Base-by-base conservation (phyloP, 306 rosid genomes). In the Arachis stenosperma region DNA sequence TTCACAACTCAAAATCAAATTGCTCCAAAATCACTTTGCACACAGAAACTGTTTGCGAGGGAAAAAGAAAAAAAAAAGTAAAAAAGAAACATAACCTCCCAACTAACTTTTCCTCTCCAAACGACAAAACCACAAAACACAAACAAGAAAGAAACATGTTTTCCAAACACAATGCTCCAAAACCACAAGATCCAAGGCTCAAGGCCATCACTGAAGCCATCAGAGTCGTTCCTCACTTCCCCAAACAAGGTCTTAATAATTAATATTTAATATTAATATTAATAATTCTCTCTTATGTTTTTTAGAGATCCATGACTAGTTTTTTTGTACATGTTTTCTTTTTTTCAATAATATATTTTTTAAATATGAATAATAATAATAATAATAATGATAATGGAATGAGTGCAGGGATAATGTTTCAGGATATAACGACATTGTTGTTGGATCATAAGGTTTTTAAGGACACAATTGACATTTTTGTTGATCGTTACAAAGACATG, bases 161-260 rank as follows among this genome's bases (percentile, higher is more conserved):
- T 80, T 92, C 89, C 5, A 84, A 87, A 13, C 87, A 83, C 70
- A 89, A 87, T 76, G 96, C 92, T 41, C 86, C 85, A 0, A 87
- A 81, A 69, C 36, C 27, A 51, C 17, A 52, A 52, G 57, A 52
- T 52, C 57, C 57, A 52, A 52, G 57, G 8, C 57, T 52, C 22
- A 52, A 52, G 4, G 57, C 57, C 57, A 52, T 52, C 57, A 52
- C 17, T 8, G 57, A 52, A 52, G 57, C 57, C 29, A 52, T 52
- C 29, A 52, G 57, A 52, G 29, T 52, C 7, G 57, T 52, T 17
- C 57, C 57, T 52, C 27, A 52, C 57, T 52, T 52, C 57, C 57
- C 57, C 22, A 52, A 52, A 52, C 27, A 14, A 52, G 57, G 57
- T 52, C 6, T 52, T 52, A n/a, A 51, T 51, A 51, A 51, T 51